Base-by-base conservation (phyloP, 805 yeast genomes). In the Lachancea waltii region DNA sequence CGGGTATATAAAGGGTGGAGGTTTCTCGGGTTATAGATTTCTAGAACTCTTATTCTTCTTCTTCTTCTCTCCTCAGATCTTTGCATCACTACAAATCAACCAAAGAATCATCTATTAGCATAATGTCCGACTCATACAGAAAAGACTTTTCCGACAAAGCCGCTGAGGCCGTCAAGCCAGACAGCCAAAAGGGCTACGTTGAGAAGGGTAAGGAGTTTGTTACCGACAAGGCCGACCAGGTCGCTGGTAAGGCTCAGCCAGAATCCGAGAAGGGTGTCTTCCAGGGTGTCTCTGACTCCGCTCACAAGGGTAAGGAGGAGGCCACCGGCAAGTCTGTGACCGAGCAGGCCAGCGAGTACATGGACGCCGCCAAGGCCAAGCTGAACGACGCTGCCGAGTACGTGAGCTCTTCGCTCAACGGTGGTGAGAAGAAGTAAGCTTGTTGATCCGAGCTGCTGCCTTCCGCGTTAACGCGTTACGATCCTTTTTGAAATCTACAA, bases 191-290 rank as follows among this genome's bases (percentile, higher is more conserved):
- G 68, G 53, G 79, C 26, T 63, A 66, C 54, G 61, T 67, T 37
- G 81, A 83, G 55, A 68, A 81, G 66, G 79, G 79, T 49, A 81
- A 81, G 70, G 95, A 86, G 67, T 42, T 59, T 21, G 76, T 73
- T 46, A 77, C 92, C 42, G 81, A 74, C 56, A 58, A 70, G n/a
- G 72, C 69, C 52, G 95, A 86, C 69, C 67, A 72, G 56, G 63
- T 70, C 39, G 85, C 80, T 42, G 69, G 72, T 33, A 62, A 69
- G 38, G 60, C 69, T 36, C 77, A 77, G 56, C 86, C 92, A 49
- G 79, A 81, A 35, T 63, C 63, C 40, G 69, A 78, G 52, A 85
- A 85, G 72, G 79, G 89, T 31, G 63, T 73, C 46, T 63, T 73
- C 44, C 95, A 87, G 70, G 68, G 77, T 50, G 66, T 77, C 23